Percentiles rank a stretch among this genome's conserved stretches.
These are phyloP conservation scores for Pestalotiopsis sp. DNA, from an alignment of 2,329 filamentous ascomycete genomes.

Conservation along the genomic window DNA sequence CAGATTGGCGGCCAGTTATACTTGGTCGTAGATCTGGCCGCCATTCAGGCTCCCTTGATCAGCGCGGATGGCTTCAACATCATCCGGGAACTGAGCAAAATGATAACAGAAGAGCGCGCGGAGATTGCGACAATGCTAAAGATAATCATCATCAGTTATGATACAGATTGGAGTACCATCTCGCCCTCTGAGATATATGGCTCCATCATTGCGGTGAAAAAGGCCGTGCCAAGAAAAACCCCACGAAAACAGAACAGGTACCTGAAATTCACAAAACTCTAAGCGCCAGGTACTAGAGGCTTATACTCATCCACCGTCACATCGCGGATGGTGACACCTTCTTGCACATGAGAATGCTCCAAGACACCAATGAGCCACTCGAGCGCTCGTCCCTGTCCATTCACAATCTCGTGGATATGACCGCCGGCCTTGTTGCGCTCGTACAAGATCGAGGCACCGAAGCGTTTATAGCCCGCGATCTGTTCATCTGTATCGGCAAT, in stretches of 20 bases:
- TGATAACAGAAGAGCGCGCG: not conserved
- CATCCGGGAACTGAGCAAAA: not conserved
- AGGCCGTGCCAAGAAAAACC: not conserved
- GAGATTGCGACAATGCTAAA: not conserved
- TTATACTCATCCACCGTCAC: not conserved
- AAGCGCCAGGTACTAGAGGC: not conserved
- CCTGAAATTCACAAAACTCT: not conserved
- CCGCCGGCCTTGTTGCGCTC: not conserved
- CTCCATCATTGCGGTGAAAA: not conserved
- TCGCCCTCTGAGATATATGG: not conserved
- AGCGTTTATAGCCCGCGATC: not conserved
- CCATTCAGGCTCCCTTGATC: not conserved
- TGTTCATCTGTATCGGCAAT: not conserved
- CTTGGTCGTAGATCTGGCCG: not conserved
- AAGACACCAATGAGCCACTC: not conserved
- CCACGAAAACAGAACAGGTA: not conserved
- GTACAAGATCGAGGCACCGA: not conserved
- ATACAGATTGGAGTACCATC: not conserved
- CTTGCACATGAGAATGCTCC: not conserved
- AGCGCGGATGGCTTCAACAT: not conserved
- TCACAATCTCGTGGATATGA: slow-evolving; percentile 15
- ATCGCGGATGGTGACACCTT: not conserved
- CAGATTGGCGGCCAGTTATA: not conserved
- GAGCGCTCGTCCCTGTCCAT: not conserved
- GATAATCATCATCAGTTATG: not conserved